Evolutionary conservation across 371 early-diverging fungal genomes (phyloP), one percentile per base, ranked within the genome.

Genomic region (Actinomortierella ambigua): DNA sequence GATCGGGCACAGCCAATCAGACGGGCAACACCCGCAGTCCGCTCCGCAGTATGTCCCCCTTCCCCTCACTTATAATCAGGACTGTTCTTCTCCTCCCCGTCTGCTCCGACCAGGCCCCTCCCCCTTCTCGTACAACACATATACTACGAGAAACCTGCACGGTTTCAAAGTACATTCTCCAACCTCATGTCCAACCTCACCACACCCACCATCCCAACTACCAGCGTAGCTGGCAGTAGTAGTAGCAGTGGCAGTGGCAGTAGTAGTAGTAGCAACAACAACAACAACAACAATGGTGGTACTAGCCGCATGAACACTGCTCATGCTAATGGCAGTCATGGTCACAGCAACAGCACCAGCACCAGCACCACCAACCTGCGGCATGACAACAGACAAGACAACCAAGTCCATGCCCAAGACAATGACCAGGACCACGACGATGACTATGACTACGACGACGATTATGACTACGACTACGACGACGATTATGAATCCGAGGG

Each of bases 401-500:
- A 29, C 47, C 2, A 20, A 7, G 0, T 15, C 29, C 29, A 48
- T 44, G 14, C 13, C 17, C 0, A 47, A 46, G 27, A 44, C 57
- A 2, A 29, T 56, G 46, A 55, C 43, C 55, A 55, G 9, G 28
- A 55, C 42, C 24, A 40, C 43, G 47, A 20, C 57, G 28, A n/a
- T 27, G 29, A 48, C 46, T 29, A 15, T 15, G 29, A 48, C 46
- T 29, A 15, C 5, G 17, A 3, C 27, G 34, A 51, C 17, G 20
- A 51, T 29, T 13, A 14, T 24, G 52, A 50, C 50, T 3, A 14
- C 50, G 48, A 17, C 18, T n/a, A 48, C 18, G 29, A 55, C 34
- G 75, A 73, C 6, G 66, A 63, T 48, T 73, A 67, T 46, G 68
- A 67, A 54, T 63, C 73, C 11, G 75, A 73, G 6, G 66, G 60